These are phyloP conservation scores for Mycena capillaripes DNA, from an alignment of 768 basidiomycete genomes.

Conservation along the genomic window DNA sequence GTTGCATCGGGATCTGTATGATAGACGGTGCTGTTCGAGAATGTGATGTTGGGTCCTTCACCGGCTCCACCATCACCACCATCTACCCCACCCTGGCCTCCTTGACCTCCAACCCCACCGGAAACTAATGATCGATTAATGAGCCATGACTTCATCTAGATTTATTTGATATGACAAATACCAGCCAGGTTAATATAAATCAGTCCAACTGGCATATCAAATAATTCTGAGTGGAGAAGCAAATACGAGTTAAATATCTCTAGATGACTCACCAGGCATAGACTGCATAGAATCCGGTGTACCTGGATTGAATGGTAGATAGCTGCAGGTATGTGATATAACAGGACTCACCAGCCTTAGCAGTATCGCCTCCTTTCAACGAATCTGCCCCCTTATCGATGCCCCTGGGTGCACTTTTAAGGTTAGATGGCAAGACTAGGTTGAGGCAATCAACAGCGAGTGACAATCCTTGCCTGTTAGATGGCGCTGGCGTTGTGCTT, in stretches of 20 bases:
- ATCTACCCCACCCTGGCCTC: background rate
- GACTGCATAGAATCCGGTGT: background rate
- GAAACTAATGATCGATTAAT: background rate
- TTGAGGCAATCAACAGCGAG: background rate
- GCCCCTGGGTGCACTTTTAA: background rate
- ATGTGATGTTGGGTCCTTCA: background rate
- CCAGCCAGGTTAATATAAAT: background rate
- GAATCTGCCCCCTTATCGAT: background rate
- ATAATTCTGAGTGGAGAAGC: background rate
- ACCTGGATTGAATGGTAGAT: background rate
- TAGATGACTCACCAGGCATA: slow-evolving; percentile 3
- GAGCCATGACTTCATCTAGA: background rate
- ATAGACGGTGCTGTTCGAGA: background rate
- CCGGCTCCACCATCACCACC: background rate
- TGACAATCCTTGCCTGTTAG: background rate
- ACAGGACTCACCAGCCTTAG: background rate
- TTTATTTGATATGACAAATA: background rate
- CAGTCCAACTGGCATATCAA: background rate
- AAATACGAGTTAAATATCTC: background rate
- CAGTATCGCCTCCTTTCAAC: too few species aligned
- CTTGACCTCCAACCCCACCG: background rate
- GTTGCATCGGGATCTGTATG: slow-evolving; percentile 27
- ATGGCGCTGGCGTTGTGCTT: background rate
- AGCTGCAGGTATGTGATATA: slow-evolving; percentile 14
- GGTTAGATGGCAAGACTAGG: too few species aligned